Evolutionary conservation across 306 rosid species (phyloP).

Genomic region (Styphnolobium japonicum): DNA sequence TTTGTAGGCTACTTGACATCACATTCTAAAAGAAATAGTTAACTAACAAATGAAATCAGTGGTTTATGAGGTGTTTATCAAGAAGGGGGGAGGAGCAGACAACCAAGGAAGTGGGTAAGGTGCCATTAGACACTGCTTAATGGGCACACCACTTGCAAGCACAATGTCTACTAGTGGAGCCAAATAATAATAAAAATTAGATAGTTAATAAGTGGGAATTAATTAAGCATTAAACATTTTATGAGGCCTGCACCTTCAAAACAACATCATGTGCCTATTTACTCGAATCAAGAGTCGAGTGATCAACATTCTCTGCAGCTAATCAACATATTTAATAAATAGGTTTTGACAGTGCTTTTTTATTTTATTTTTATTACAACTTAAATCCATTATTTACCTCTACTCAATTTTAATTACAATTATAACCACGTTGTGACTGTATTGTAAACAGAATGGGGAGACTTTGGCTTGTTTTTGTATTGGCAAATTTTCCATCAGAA

Average conservation of each 20-base stretch:
- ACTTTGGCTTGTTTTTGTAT: neutral
- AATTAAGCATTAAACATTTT: neutral
- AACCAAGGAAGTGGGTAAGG: constrained; percentile 49
- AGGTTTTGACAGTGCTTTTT: neutral
- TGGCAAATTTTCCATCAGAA: neutral
- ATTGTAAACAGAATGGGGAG: neutral
- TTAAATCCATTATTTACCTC: neutral
- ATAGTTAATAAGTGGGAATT: neutral
- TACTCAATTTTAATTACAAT: neutral
- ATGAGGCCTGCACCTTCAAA: neutral
- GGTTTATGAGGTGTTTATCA: constrained; percentile 50
- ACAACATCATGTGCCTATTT: constrained; percentile 8
- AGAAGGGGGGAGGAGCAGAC: constrained; percentile 30
- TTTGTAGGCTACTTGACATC: constrained; percentile 66
- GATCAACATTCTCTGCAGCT: neutral
- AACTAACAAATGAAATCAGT: constrained; percentile 35
- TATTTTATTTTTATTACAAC: neutral
- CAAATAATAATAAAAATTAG: neutral
- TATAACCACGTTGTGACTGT: neutral
- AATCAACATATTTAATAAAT: neutral
- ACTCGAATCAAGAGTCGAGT: neutral
- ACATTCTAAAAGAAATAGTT: constrained; percentile 37
- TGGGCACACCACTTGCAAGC: constrained; percentile 57
- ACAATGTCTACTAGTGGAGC: constrained; percentile 38
- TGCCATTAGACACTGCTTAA: constrained; percentile 44